Evolutionary conservation across 345 rosid species (phyloP).

Genomic region (Eucalyptus sp.): DNA sequence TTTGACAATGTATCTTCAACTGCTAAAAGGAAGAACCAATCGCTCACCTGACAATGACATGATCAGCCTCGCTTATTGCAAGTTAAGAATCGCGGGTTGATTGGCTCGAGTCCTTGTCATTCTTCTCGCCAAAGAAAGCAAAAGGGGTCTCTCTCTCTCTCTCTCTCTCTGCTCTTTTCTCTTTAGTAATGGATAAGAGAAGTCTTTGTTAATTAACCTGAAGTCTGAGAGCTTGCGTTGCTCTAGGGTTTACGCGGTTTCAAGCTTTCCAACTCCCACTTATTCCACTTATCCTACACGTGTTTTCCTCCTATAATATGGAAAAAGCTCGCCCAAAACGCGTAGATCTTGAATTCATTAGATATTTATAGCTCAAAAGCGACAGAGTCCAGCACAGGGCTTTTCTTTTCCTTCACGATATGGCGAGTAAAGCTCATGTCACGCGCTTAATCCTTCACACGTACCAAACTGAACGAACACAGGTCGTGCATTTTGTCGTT

Average conservation of each 20-base stretch:
- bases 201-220: neutral
- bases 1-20: neutral
- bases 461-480: neutral
- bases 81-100: neutral
- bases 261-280: neutral
- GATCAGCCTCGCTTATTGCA: neutral
- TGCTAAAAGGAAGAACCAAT: neutral
- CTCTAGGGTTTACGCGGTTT: neutral
- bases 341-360: neutral
- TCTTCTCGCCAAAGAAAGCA: neutral
- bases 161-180: neutral
- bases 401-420: neutral
- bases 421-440: neutral
- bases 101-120: neutral
- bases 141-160: neutral
- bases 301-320: neutral
- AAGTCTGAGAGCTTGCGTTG: neutral
- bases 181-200: neutral
- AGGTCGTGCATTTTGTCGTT: neutral
- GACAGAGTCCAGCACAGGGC: neutral
- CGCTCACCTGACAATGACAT: neutral
- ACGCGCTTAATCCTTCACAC: neutral
- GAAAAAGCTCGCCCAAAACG: neutral
- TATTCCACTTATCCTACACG: neutral
- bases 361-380: neutral